Evolutionary conservation across 1,284 basidiomycete genomes (phyloP).

Genomic region (Sporisorium exsertum): DNA sequence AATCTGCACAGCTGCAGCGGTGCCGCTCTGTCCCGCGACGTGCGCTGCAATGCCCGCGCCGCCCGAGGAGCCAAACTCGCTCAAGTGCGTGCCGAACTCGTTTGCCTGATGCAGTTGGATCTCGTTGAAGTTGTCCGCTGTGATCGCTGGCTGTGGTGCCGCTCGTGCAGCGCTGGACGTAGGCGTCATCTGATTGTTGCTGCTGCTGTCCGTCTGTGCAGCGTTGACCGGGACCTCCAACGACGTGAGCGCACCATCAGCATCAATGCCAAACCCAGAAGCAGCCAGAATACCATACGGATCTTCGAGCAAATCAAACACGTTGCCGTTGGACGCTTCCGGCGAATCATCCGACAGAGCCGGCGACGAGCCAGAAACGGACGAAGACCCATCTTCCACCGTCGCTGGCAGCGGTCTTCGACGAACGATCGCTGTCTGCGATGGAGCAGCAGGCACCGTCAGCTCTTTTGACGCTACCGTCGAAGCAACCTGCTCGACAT

Average conservation of each 20-base stretch:
- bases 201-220: background rate
- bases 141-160: slow-evolving; percentile 20
- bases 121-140: slow-evolving; percentile 53
- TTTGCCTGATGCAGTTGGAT: slow-evolving; percentile 58
- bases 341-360: slow-evolving; percentile 36
- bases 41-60: slow-evolving; percentile 60
- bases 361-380: slow-evolving; percentile 43
- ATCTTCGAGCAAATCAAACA: slow-evolving; percentile 65
- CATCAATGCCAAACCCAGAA: slow-evolving; percentile 56
- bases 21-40: slow-evolving; percentile 17
- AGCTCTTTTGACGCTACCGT: background rate
- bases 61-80: slow-evolving; percentile 52
- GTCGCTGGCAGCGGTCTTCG: slow-evolving; percentile 61
- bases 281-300: slow-evolving; percentile 64
- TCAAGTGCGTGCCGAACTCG: slow-evolving; percentile 52
- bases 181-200: slow-evolving; percentile 13
- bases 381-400: slow-evolving; percentile 63
- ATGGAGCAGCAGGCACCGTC: background rate
- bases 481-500: background rate
- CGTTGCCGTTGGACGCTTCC: slow-evolving; percentile 25
- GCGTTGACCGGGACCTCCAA: slow-evolving; percentile 19
- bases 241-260: slow-evolving; percentile 24
- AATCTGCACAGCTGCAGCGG: slow-evolving; percentile 18
- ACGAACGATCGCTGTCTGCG: slow-evolving; percentile 17
- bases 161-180: slow-evolving; percentile 5